These are phyloP conservation scores for Lecanicillium sp. DNA, from an alignment of 2,329 filamentous ascomycete species.

Conservation along the genomic window DNA sequence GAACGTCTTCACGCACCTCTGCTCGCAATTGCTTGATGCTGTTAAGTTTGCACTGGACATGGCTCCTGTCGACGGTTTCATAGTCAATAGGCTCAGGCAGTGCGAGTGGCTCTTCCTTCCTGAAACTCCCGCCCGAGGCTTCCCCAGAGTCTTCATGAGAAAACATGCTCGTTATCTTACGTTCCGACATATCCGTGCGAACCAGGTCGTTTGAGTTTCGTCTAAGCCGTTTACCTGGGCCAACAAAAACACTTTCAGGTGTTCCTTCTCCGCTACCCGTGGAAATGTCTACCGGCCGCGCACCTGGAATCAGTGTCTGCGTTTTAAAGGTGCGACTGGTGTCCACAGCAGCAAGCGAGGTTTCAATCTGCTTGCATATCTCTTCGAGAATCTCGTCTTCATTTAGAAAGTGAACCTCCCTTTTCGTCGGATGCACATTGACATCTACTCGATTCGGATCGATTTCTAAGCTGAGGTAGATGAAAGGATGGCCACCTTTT, in stretches of 20 bases:
- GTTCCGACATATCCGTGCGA: slow-evolving; percentile 76
- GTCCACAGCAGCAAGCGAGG: slow-evolving; percentile 76
- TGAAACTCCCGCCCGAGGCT: slow-evolving; percentile 11
- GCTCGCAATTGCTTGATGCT: slow-evolving; percentile 80
- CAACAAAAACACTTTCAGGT: slow-evolving; percentile 22
- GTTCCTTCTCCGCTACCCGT: slow-evolving; percentile 18
- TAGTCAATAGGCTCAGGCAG: slow-evolving; percentile 55
- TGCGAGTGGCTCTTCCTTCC: slow-evolving; percentile 25
- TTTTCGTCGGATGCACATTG: slow-evolving; percentile 94
- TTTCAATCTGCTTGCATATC: slow-evolving; percentile 72
- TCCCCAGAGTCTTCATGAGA: slow-evolving; percentile 35
- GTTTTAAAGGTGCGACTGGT: slow-evolving; percentile 91
- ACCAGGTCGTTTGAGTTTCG: slow-evolving; percentile 66
- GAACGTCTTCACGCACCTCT: slow-evolving; percentile 71
- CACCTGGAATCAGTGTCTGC: slow-evolving; percentile 76
- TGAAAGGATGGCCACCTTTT: slow-evolving; percentile 88
- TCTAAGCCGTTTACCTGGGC: slow-evolving; percentile 29
- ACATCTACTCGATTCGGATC: slow-evolving; percentile 90
- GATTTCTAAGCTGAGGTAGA: slow-evolving; percentile 87
- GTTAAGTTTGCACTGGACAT: slow-evolving; percentile 63
- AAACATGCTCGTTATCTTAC: slow-evolving; percentile 97
- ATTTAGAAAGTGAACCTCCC: slow-evolving; percentile 94
- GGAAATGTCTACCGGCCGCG: slow-evolving; percentile 22
- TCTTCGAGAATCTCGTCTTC: slow-evolving; percentile 91
- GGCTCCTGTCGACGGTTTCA: slow-evolving; percentile 60